Evolutionary conservation across 441 rosid genomes (phyloP), one percentile per base, ranked within the genome.

Genomic region (Syzygium syzygioides): DNA sequence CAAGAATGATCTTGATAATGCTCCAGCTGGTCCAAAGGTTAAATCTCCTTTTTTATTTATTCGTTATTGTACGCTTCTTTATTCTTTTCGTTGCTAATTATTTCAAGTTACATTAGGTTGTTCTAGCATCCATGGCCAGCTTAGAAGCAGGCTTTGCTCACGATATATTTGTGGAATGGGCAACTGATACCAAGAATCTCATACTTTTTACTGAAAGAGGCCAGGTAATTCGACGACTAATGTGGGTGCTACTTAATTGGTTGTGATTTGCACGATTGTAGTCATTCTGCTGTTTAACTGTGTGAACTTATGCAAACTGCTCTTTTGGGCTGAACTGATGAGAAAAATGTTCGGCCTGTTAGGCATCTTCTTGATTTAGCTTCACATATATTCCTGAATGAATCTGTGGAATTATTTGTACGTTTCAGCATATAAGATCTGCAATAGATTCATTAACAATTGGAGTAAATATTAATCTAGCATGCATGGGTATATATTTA

Each of bases 111-210:
- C 56, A 90, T 89, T 91, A 98, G 99, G 96, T 98, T 90, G 98
- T 97, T 88, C 94, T 97, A 90, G 97, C 98, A 87, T 98, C 99
- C 91, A 96, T 98, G 99, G 99, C 95, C 87, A 98, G 99, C 90
- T 95, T 98, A 89, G 99, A 98, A 92, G 98, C 98, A 64, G 99
- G 99, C 79, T 97, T 97, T 91, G 94, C 99, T 90, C 99, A 96
- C 88, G 99, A 97, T 91, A 96, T 98, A 91, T 96, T 98, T 85
- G 98, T 95, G 88, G 98, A 97, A 76, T 98, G 98, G 99, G 99
- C 98, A 26, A 92, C 95, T 89, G 99, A 97, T 93, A 91, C 90
- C 30, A 97, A 92, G 93, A 98, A 97, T 92, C 95, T 96, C 52
- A 96, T 97, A 76, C 97, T 98, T 85, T 98, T 98, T 92, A 96